Conservation (phyloP, 2,329 filamentous ascomycete genomes). For the Aspergillus nomiae region DNA sequence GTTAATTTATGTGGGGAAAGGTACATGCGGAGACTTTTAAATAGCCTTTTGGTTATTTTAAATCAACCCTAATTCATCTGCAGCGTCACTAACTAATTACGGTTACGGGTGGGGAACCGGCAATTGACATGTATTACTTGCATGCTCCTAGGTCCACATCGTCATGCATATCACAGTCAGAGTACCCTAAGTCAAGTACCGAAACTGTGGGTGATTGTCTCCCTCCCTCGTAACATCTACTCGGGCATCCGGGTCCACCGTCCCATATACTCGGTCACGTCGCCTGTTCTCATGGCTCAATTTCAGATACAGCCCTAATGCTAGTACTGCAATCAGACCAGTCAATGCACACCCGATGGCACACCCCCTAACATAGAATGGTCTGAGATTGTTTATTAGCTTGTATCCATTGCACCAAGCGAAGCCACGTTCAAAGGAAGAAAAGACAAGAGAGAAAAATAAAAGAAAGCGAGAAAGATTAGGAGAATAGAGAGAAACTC, state of each 20-base stretch:
- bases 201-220: constrained; percentile 23
- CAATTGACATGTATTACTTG: neutral
- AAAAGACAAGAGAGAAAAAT: neutral
- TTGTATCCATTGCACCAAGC: neutral
- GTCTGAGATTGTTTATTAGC: constrained; percentile 2
- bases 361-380: constrained; percentile 25
- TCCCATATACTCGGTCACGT: constrained; percentile 24
- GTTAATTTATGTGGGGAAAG: neutral
- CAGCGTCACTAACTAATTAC: neutral
- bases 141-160: neutral
- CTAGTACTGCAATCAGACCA: constrained; percentile 24
- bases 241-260: constrained; percentile 14
- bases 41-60: neutral
- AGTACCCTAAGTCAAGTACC: constrained; percentile 21
- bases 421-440: neutral
- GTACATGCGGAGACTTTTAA: neutral
- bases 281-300: constrained; percentile 23
- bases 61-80: neutral
- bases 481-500: neutral
- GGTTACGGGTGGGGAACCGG: neutral
- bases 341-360: constrained; percentile 26
- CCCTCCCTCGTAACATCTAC: constrained; percentile 29
- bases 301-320: constrained; percentile 19
- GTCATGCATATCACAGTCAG: neutral
- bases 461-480: too few species aligned